A percentile compares a stretch with the other conserved stretches of the same genome.
Conservation (phyloP, 1,139 yeast genomes). For the Blastobotrys persicus region DNA sequence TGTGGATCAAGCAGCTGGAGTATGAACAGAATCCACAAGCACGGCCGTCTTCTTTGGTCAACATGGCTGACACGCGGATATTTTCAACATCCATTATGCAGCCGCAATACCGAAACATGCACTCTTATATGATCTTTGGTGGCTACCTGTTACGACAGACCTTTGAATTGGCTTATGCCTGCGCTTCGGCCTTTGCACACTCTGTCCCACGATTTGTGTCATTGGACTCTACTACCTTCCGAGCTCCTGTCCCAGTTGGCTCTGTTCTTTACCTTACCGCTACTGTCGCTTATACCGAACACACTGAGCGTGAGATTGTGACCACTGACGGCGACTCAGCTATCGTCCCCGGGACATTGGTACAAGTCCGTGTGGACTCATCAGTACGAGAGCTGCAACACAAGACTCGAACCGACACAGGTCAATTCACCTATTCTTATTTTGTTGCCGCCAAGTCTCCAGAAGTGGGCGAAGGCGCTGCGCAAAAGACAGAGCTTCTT, state of each 20-base stretch:
- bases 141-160: constrained; percentile 89
- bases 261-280: constrained; percentile 81
- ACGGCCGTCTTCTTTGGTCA: constrained; percentile 47
- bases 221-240: constrained; percentile 84
- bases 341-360: constrained; percentile 79
- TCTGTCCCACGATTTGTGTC: constrained; percentile 87
- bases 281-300: constrained; percentile 69
- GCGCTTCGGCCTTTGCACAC: constrained; percentile 83
- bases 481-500: constrained; percentile 50
- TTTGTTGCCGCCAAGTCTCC: constrained; percentile 56
- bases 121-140: constrained; percentile 91
- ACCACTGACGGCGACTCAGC: constrained; percentile 35
- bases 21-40: constrained; percentile 24
- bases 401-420: constrained; percentile 64
- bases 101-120: constrained; percentile 93
- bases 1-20: constrained; percentile 50
- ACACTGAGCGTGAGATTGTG: constrained; percentile 27
- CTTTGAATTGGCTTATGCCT: constrained; percentile 87
- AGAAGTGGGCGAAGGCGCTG: constrained; percentile 21
- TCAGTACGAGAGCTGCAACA: constrained; percentile 66
- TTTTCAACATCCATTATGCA: constrained; percentile 86
- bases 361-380: constrained; percentile 87
- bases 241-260: constrained; percentile 94
- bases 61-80: constrained; percentile 68
- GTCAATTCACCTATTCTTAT: constrained; percentile 84